A percentile compares a stretch with the other conserved stretches of the same genome.
Evolutionary conservation across 805 yeast species (phyloP).

Genomic region (Wickerhamiella kazuoi): DNA sequence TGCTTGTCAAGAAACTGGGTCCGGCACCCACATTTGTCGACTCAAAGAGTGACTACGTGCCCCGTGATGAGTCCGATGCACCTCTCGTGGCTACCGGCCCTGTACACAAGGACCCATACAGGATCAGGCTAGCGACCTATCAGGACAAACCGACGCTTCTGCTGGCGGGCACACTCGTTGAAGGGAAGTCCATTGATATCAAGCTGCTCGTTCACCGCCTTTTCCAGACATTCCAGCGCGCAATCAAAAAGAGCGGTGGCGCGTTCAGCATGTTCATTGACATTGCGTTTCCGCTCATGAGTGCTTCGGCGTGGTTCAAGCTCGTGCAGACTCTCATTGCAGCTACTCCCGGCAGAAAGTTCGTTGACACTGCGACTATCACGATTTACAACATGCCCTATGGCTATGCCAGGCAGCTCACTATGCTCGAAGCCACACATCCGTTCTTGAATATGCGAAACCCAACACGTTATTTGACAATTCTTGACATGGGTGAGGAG

Average conservation of each 20-base stretch:
- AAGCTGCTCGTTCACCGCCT: neutral
- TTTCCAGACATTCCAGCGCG: neutral
- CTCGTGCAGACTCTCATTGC: neutral
- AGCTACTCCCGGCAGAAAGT: neutral
- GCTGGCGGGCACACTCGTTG: neutral
- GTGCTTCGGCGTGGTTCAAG: neutral
- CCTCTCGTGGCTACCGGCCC: neutral
- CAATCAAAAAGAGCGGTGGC: neutral
- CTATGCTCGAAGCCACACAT: neutral
- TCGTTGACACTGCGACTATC: neutral
- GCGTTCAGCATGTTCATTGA: neutral
- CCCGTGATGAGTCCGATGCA: neutral
- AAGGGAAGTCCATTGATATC: neutral
- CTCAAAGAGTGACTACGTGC: neutral
- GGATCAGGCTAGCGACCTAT: neutral
- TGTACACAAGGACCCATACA: neutral
- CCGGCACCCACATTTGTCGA: neutral
- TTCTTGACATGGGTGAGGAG: neutral
- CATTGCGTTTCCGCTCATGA: neutral
- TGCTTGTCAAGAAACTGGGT: neutral
- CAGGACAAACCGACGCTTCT: neutral
- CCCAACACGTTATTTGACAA: neutral
- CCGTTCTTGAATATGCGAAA: neutral
- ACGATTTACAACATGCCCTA: neutral
- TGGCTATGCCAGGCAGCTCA: neutral